Conservation (phyloP, 805 yeast species). For the Debaryomyces maramus region DNA sequence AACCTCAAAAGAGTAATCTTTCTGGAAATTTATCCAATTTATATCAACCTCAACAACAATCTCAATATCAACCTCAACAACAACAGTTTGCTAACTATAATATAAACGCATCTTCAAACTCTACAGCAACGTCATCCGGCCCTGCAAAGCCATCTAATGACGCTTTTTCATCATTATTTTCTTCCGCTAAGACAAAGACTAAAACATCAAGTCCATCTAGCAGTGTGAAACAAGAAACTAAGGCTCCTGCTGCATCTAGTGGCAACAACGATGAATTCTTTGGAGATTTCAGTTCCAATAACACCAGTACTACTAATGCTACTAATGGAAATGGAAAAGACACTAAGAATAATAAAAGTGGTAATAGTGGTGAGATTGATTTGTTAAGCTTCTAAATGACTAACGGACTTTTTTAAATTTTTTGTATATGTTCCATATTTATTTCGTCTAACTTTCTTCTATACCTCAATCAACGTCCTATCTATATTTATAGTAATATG, state of each 20-base stretch:
- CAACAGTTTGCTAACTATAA: neutral
- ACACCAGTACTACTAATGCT: slow-evolving; percentile 10
- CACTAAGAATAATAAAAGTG: slow-evolving; percentile 11
- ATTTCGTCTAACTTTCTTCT: neutral
- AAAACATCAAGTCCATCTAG: slow-evolving; percentile 17
- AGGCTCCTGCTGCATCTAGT: neutral
- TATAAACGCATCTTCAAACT: slow-evolving; percentile 21
- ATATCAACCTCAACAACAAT: slow-evolving; percentile 23
- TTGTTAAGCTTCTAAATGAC: slow-evolving; percentile 44
- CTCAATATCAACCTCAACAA: slow-evolving; percentile 7
- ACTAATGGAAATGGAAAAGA: slow-evolving; percentile 9
- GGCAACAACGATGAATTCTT: slow-evolving; percentile 28
- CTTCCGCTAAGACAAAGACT: slow-evolving; percentile 57
- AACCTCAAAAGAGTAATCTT: slow-evolving; percentile 15
- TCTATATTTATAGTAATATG: no score
- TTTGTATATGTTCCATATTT: slow-evolving; percentile 1
- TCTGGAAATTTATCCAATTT: slow-evolving; percentile 17
- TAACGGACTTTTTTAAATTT: neutral
- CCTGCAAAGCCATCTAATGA: slow-evolving; percentile 49
- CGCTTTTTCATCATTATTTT: slow-evolving; percentile 71
- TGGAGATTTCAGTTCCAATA: slow-evolving; percentile 32
- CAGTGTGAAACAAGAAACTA: neutral
- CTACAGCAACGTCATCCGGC: slow-evolving; percentile 42
- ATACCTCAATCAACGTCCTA: no score
- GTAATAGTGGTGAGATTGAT: slow-evolving; percentile 43